Evolutionary conservation across 208 protist genomes (phyloP), one percentile per base, ranked within the genome.

Genomic region (Trypanosoma rangeli): DNA sequence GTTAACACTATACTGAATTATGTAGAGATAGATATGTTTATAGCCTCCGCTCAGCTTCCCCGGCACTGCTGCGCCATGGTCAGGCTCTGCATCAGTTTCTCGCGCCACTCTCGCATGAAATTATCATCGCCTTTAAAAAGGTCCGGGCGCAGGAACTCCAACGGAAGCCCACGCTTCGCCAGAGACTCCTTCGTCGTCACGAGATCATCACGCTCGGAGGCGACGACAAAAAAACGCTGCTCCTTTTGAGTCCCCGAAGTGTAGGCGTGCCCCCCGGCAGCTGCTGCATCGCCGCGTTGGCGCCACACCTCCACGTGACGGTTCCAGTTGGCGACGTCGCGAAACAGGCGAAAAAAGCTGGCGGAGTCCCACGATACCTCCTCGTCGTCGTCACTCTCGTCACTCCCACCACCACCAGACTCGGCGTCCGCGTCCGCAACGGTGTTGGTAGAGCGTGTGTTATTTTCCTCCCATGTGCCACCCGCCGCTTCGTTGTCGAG

Each of bases 271-370:
- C 13, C 53, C 5, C 20, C 54, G n/a, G 24, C 48, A 15, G 5
- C 54, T 57, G 20, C 44, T 12, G 5, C 33, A 18, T 28, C 44
- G 18, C 35, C 37, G 48, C 49, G 31, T 13, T 49, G 49, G 31
- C 52, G 73, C 60, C 78, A 94, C 16, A 83, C 58, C 18, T 61
- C 67, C 10, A 92, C 74, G 68, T 95, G 91, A 26, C 67, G 64
- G 59, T 95, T 95, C 87, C 90, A 95, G 56, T 90, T 82, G 13
- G 18, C 53, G 28, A 68, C 65, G 53, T 85, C 79, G 44, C 90
- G 78, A 65, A 95, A 90, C 22, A 95, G 78, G 42, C 90, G 86
- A 57, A 95, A 92, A 57, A 95, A 95, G 56, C 69, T 82, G 60
- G 50, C 75, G 10, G 61, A 73, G 28, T 73, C 76, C 24, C 49